Evolutionary conservation across 805 yeast species (phyloP).

Genomic region (Candida succiphila): DNA sequence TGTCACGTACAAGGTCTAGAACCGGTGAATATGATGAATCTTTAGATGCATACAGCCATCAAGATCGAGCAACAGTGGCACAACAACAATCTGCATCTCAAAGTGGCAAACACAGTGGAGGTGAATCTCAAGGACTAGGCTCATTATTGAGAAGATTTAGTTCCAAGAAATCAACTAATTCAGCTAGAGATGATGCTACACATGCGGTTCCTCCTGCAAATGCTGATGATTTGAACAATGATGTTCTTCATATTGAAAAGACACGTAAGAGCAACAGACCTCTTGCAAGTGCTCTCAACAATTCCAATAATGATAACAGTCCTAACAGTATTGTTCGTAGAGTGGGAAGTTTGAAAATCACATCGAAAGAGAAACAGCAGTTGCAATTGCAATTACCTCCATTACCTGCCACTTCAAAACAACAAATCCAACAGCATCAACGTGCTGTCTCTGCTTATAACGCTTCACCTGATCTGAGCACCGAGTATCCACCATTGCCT

Average conservation of each 20-base stretch:
- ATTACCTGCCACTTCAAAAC: constrained; percentile 16
- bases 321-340: constrained; percentile 36
- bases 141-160: constrained; percentile 25
- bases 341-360: constrained; percentile 53
- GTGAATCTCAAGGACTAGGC: constrained; percentile 11
- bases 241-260: background rate
- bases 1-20: background rate
- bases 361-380: constrained; percentile 41
- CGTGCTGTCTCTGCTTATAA: constrained; percentile 29
- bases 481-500: constrained; percentile 1
- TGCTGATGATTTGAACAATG: background rate
- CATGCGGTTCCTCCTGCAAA: background rate
- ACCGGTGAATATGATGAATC: background rate
- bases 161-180: constrained; percentile 13
- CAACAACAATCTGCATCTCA: constrained; percentile 10
- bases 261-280: background rate
- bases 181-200: background rate
- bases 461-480: constrained; percentile 14
- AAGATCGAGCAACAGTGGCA: background rate
- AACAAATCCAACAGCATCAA: constrained; percentile 21
- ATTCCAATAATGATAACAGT: constrained; percentile 2
- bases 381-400: constrained; percentile 16
- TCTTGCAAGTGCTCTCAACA: background rate
- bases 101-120: constrained; percentile 9
- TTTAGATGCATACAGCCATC: background rate